Conservation (phyloP, 805 yeast genomes). For the Metschnikowia noctiluminum region DNA sequence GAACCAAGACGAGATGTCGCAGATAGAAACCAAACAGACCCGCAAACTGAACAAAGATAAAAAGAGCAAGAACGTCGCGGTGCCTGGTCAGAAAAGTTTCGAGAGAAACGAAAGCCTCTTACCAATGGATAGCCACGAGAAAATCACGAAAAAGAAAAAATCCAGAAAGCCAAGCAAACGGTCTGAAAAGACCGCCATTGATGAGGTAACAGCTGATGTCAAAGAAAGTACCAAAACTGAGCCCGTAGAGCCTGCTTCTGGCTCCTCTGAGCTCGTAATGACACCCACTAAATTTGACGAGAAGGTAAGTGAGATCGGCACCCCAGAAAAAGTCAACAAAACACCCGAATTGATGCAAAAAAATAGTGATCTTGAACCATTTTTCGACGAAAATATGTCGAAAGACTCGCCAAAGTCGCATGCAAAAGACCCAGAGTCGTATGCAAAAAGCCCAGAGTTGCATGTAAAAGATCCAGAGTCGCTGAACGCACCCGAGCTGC, state of each 20-base stretch:
- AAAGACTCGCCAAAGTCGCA: too few species aligned
- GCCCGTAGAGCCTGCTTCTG: too few species aligned
- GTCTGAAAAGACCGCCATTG: neutral
- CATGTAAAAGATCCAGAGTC: neutral
- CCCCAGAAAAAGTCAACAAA: neutral
- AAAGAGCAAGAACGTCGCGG: slow-evolving; percentile 2
- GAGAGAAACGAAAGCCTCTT: neutral
- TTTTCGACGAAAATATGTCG: too few species aligned
- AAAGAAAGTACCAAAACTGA: too few species aligned
- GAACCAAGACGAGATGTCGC: neutral
- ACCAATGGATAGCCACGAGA: slow-evolving; percentile 6
- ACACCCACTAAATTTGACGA: slow-evolving; percentile 1
- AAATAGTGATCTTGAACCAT: too few species aligned
- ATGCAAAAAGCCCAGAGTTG: neutral
- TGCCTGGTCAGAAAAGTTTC: neutral
- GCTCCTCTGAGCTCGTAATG: neutral
- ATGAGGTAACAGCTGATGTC: too few species aligned
- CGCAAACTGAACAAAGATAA: neutral
- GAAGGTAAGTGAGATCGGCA: neutral
- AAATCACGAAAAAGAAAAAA: slow-evolving; percentile 6
- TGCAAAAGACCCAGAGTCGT: neutral
- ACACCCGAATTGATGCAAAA: too few species aligned
- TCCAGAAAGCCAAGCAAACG: slow-evolving; percentile 2
- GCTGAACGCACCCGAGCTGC: slow-evolving; percentile 2
- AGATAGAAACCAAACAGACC: neutral